phyloP scores from a whole-genome alignment of 129 eudicot species.

The Artemisia annua region DNA sequence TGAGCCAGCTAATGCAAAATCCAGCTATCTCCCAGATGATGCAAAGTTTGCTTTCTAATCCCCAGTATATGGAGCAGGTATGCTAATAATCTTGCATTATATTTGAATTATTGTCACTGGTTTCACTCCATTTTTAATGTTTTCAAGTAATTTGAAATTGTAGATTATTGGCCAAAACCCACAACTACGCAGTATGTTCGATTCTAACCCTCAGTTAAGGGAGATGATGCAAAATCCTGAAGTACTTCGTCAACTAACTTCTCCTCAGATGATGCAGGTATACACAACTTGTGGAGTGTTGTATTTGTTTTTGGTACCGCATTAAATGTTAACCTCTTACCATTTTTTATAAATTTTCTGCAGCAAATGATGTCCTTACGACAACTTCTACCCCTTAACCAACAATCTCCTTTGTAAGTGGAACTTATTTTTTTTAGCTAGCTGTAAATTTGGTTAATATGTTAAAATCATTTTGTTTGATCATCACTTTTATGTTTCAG shows the following conservation, averaged over 20 bases:
- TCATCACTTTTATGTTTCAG: constrained; percentile 41
- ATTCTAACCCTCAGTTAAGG: constrained; percentile 68
- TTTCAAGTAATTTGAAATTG: constrained; percentile 9
- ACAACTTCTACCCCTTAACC: constrained; percentile 63
- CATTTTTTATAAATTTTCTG: constrained; percentile 18
- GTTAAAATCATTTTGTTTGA: not conserved
- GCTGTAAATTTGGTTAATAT: not conserved
- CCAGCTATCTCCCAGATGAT: constrained; percentile 95
- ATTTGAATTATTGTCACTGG: not conserved
- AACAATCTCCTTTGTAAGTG: constrained; percentile 61
- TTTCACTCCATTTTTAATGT: not conserved
- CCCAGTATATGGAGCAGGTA: constrained; percentile 94
- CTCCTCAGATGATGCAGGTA: constrained; percentile 97
- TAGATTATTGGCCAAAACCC: constrained; percentile 73
- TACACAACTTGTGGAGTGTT: constrained; percentile 7
- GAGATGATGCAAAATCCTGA: constrained; percentile 80
- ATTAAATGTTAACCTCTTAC: not conserved
- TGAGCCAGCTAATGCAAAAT: constrained; percentile 72
- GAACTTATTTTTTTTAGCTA: constrained; percentile 8
- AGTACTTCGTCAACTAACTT: constrained; percentile 66
- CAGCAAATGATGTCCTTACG: constrained; percentile 75
- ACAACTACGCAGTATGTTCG: constrained; percentile 66
- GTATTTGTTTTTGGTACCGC: not conserved
- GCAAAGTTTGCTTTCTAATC: constrained; percentile 89
- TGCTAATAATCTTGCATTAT: not conserved